Base-by-base conservation (phyloP, 495 filamentous ascomycete genomes). In the Penicillium turbatum region DNA sequence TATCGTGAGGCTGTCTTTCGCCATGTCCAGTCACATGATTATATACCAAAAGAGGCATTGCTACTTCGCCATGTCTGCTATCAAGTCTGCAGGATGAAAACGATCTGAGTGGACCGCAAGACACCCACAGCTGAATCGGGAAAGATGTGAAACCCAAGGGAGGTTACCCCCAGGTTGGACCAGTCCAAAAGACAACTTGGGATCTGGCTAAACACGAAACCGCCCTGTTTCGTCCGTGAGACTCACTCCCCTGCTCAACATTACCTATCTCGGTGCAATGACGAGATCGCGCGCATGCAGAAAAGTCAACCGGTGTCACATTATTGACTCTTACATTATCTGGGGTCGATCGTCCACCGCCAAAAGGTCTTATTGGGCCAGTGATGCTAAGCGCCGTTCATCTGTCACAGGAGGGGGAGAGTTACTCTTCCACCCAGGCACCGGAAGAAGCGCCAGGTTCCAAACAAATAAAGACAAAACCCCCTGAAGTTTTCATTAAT, bases 371-470 rank as follows among this genome's bases (percentile, higher is more conserved):
- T 31, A 53, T 53, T 53, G 51, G 51, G n/a, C n/a, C 21, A 31
- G 26, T 24, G 15, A 34, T 24, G 41, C 34, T 53, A 53, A 53
- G 51, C 51, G 51, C 51, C 41, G 26, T 30, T 53, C 51, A 46
- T 45, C 51, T 44, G 42, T 53, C 51, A 53, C 51, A 53, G 30
- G 19, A 40, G 26, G n/a, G 34, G 36, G 35, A 11, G 15, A 9
- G 17, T 51, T 9, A 24, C 2, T 24, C 30, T 41, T 12, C 37
- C 19, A 27, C 19, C 46, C 44, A 47, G 44, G 1, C 46, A 48
- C n/a, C 31, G 30, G 41, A 29, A 53, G 51, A 53, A 45, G 51
- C 51, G 51, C 51, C 51, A 13, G n/a, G 50, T 19, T 53, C 19
- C 30, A 35, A 29, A 45, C 48, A 34, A 27, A 42, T 42, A 27